Base-by-base conservation (phyloP, 768 basidiomycete species). In the Pulveroboletus sp. region DNA sequence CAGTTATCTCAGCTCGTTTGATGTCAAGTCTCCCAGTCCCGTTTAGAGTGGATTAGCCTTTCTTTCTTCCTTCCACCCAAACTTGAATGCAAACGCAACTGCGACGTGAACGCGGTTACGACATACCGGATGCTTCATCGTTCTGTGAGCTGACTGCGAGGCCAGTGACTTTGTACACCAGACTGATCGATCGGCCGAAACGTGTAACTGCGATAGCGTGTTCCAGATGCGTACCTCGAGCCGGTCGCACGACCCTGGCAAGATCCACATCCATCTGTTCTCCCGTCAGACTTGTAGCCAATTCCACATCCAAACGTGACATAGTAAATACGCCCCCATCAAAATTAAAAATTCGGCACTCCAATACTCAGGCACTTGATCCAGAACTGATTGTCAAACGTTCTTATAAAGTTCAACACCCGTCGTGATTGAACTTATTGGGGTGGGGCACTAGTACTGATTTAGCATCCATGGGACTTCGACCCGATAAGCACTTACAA, bases 11-110 rank as follows among this genome's bases (percentile, higher is more conserved):
- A 43, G 22, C 14, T 23, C 23, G 9, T 20, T 20, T 39, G 19
- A 37, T 22, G 11, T 27, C 26, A n/a, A 22, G 24, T 12, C 5
- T 24, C 6, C 29, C n/a, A n/a, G 34, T 16, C 30, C 27, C 45
- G 43, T 49, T 8, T 23, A 26, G 40, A 61, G 60, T 61, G 60
- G 58, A n/a, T 63, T 61, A 61, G 30, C 45, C 58, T 61, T 63
- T 31, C 8, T 31, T 30, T 7, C 51, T 40, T 12, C 27, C 27
- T 36, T 31, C 34, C 23, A 36, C 22, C 19, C 46, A 40, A 11
- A 43, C 30, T 20, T 27, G 45, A 19, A 23, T 29, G 19, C 11
- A 32, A 43, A 39, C 20, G 36, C 36, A 43, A 30, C 26, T 13
- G 22, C 30, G 17, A 30, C 30, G 23, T 17, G 5, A 22, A n/a